phyloP scores from a whole-genome alignment of 2,329 filamentous ascomycete genomes.

The Monosporascus sp. region DNA sequence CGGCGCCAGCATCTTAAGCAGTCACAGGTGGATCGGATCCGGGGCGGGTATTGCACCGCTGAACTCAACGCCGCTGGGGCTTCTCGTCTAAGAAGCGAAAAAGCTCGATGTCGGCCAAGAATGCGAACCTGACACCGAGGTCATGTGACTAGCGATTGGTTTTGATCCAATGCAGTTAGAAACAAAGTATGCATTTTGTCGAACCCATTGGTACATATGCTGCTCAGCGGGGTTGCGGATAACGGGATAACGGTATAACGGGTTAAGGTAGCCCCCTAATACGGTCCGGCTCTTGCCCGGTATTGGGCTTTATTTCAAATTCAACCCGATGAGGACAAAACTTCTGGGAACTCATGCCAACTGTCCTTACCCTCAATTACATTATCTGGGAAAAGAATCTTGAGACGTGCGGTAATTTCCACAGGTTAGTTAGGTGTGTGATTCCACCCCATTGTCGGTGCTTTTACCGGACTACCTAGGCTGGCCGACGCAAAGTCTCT shows the following conservation, averaged over 20 bases:
- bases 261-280: not conserved
- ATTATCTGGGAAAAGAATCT: no score
- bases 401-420: no score
- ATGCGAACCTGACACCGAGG: not conserved
- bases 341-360: no score
- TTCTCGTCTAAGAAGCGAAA: not conserved
- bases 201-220: not conserved
- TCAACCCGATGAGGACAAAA: no score
- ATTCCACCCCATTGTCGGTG: no score
- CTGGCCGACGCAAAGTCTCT: no score
- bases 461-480: no score
- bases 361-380: no score
- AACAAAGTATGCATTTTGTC: not conserved
- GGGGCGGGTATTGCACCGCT: slow-evolving; percentile 4
- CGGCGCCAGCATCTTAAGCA: slow-evolving; percentile 56
- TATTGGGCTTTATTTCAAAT: no score
- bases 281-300: no score
- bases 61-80: not conserved
- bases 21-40: slow-evolving; percentile 13
- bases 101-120: not conserved
- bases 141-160: not conserved
- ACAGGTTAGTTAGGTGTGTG: no score
- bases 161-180: not conserved
- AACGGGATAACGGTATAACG: not conserved
- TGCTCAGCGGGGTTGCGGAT: not conserved